A percentile compares a stretch with the other conserved stretches of the same genome.
Evolutionary conservation across 805 yeast genomes (phyloP).

Genomic region (Candida lessepsii): DNA sequence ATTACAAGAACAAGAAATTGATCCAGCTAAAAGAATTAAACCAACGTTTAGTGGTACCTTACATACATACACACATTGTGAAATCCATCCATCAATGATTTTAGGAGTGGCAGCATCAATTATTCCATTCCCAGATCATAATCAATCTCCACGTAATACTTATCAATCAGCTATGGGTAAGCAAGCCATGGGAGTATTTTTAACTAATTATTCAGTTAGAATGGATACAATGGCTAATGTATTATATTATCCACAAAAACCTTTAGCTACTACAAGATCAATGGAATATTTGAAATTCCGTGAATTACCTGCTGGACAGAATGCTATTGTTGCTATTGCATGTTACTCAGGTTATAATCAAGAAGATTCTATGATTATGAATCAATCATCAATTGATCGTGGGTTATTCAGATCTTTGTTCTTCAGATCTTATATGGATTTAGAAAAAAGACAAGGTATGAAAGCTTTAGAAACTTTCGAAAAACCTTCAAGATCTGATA

Average conservation of each 20-base stretch:
- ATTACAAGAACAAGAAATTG: conserved; percentile 48
- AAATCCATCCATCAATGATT: conserved; percentile 98
- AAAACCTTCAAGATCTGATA: conserved; percentile 92
- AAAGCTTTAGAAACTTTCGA: conserved; percentile 97
- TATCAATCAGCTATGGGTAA: conserved; percentile 99
- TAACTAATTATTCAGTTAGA: conserved; percentile 92
- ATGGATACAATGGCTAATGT: conserved; percentile 99
- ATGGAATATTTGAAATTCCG: conserved; percentile 97
- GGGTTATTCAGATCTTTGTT: conserved; percentile 94
- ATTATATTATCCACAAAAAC: conserved; percentile 95
- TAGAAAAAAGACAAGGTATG: conserved; percentile 98
- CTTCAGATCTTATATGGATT: conserved; percentile 97
- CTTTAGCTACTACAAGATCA: conserved; percentile 94
- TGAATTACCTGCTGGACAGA: conserved; percentile 98
- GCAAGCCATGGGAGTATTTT: conserved; percentile 99
- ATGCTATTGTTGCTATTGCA: conserved; percentile 96
- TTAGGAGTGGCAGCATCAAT: conserved; percentile 98
- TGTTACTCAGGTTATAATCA: conserved; percentile 99
- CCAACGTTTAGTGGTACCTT: conserved; percentile 52
- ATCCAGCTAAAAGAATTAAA: conserved; percentile 85
- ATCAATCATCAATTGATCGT: conserved; percentile 94
- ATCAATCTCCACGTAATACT: conserved; percentile 98
- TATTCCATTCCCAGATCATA: conserved; percentile 99
- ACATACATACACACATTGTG: conserved; percentile 95
- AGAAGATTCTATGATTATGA: conserved; percentile 99